Percentiles rank a stretch among this genome's conserved stretches.
phyloP scores from a whole-genome alignment of 164 flowering plant genomes.

The Macadamia tetraphylla region DNA sequence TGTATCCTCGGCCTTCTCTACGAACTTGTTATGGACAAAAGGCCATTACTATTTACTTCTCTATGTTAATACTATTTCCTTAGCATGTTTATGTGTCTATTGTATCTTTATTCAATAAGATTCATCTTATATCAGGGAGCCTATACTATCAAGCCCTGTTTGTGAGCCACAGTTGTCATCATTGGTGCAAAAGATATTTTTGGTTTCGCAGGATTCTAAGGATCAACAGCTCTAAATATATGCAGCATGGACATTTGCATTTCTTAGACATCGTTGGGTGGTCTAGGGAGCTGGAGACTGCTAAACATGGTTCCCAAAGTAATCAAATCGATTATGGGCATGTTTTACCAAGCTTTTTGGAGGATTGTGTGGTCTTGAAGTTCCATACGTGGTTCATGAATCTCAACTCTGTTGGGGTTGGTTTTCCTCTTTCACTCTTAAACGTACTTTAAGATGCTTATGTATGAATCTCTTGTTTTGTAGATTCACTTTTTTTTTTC shows the following conservation, averaged over 20 bases:
- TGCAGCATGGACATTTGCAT: conserved; percentile 92
- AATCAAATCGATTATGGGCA: conserved; percentile 24
- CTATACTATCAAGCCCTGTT: too few relatives aligned
- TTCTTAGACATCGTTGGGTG: conserved; percentile 57
- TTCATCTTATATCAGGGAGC: too few relatives aligned
- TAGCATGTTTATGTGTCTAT: too few relatives aligned
- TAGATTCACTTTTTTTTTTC: too few relatives aligned
- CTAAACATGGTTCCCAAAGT: conserved; percentile 16
- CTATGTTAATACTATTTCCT: too few relatives aligned
- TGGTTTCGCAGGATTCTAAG: conserved; percentile 54
- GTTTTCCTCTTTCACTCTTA: too few relatives aligned
- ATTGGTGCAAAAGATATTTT: too few relatives aligned
- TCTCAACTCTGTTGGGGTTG: conserved; percentile 25
- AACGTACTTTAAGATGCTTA: too few relatives aligned
- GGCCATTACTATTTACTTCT: conserved; percentile 52
- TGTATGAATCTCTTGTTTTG: too few relatives aligned
- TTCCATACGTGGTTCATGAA: conserved; percentile 70
- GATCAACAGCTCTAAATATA: conserved; percentile 54
- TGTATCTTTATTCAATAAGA: too few relatives aligned
- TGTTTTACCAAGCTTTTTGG: conserved; percentile 46
- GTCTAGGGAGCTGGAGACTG: conserved; percentile 33
- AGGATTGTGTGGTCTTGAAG: conserved; percentile 62
- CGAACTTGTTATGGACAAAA: conserved; percentile 26
- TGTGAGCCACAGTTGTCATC: too few relatives aligned
- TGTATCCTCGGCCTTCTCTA: conserved; percentile 18